phyloP scores from a whole-genome alignment of 768 basidiomycete species.

The Hygrophoropsis aurantiaca region DNA sequence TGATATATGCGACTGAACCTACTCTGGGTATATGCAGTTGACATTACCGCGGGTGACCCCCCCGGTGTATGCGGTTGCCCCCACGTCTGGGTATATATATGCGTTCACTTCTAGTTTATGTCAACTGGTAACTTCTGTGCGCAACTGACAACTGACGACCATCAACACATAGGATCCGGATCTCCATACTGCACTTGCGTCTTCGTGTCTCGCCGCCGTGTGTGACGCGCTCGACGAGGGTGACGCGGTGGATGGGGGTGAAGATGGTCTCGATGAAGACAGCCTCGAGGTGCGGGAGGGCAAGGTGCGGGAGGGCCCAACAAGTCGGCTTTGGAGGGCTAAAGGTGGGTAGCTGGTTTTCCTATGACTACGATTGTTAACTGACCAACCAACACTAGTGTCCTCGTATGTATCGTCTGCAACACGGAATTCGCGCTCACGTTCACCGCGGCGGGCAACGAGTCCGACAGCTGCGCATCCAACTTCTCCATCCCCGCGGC shows the following conservation, averaged over 20 bases:
- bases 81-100: neutral
- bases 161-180: conserved; percentile 46
- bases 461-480: neutral
- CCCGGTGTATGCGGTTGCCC: neutral
- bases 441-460: conserved; percentile 9
- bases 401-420: conserved; percentile 50
- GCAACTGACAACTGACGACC: neutral
- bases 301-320: too few relatives aligned
- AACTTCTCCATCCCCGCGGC: conserved; percentile 1
- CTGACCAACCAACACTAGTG: too few relatives aligned
- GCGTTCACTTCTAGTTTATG: neutral
- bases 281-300: too few relatives aligned
- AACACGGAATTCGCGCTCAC: conserved; percentile 3
- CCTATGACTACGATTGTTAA: neutral
- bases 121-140: neutral
- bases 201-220: conserved; percentile 55
- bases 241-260: conserved; percentile 49
- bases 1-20: too few relatives aligned
- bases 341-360: conserved; percentile 46
- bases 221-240: conserved; percentile 35
- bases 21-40: too few relatives aligned
- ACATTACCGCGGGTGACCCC: too few relatives aligned
- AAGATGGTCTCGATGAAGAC: too few relatives aligned
- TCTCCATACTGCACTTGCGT: conserved; percentile 68
- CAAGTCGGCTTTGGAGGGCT: conserved; percentile 73